phyloP scores from a whole-genome alignment of 1,284 basidiomycete species.

The Rhodotorula glutinis region DNA sequence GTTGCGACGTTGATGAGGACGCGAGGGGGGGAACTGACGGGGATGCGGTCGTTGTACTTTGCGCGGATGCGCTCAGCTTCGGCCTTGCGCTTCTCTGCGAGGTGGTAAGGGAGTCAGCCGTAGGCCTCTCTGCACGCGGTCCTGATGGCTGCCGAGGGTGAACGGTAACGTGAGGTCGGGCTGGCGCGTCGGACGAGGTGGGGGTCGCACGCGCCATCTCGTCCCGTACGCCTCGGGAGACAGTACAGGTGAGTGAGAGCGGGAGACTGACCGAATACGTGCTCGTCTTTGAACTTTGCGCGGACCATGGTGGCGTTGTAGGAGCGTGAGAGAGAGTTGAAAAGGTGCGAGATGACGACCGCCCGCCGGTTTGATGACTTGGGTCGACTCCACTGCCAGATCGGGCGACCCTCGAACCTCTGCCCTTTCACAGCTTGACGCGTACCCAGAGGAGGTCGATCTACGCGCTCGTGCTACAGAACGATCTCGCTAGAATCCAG shows the following conservation, averaged over 20 bases:
- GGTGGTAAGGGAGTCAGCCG: background rate
- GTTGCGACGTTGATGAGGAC: too few relatives aligned
- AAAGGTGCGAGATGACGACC: background rate
- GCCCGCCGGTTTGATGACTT: background rate
- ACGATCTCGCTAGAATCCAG: too few relatives aligned
- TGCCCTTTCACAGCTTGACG: too few relatives aligned
- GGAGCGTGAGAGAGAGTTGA: background rate
- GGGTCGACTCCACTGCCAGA: too few relatives aligned
- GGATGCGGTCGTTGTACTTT: constrained; percentile 98
- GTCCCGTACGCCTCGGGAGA: too few relatives aligned
- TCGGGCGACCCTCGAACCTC: too few relatives aligned
- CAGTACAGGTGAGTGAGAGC: background rate
- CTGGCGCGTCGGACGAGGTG: background rate
- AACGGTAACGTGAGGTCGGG: too few relatives aligned
- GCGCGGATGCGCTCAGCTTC: constrained; percentile 76
- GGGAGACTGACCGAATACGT: constrained; percentile 77
- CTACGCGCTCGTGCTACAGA: too few relatives aligned
- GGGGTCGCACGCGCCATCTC: too few relatives aligned
- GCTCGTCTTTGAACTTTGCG: constrained; percentile 99
- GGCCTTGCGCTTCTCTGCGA: constrained; percentile 92
- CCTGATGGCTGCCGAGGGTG: background rate
- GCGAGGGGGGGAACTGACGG: constrained; percentile 59
- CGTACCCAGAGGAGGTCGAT: too few relatives aligned
- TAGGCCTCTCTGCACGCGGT: background rate
- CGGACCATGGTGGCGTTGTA: constrained; percentile 60